Base-by-base conservation (phyloP, 441 rosid species). In the Erysimum cheiri region DNA sequence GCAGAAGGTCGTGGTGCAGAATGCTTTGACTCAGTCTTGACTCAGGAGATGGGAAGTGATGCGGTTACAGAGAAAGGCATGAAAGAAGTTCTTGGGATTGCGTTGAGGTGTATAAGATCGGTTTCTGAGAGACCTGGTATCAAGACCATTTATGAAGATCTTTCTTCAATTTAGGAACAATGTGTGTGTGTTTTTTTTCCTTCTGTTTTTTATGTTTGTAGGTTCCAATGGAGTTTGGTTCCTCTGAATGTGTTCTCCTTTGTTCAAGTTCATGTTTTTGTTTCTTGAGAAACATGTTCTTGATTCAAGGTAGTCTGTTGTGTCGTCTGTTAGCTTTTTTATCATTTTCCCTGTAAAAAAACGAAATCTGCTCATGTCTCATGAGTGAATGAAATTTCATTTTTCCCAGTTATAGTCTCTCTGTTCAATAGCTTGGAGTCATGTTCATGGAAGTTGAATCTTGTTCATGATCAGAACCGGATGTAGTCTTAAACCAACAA, bases 41-140 rank as follows among this genome's bases (percentile, higher is more conserved):
- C 41, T 17, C 76, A 76, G n/a, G 97, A 87, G 50, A 80, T 78
- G 76, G 82, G 56, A 64, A 83, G 60, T 66, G 76, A 70, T 70
- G 87, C 92, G 0, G 82, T 73, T 8, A 82, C 82, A 9, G 96
- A 90, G 57, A 92, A 88, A 84, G 98, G 98, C 75, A 87, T 81
- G 83, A 92, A 88, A 85, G 99, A 92, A 82, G 97, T 90, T 67
- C 96, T 88, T 32, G 97, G 87, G 69, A 82, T 95, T 49, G 97
- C 96, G 22, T 71, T 88, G 60, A 71, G 93, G 70, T 90, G 98
- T 69, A 80, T 90, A 78, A 79, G 96, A 67, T 85, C 93, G 0
- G 86, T 92, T 19, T 90, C 96, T 3, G 97, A 92, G 82, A 89
- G 99, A 74, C 93, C 97, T 24, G 99, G 98, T 63, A 95, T 92